Percentiles rank a stretch among this genome's conserved stretches.
These are phyloP conservation scores for Phytophthora colocasiae DNA, from an alignment of 352 stramenopile species.

Conservation along the genomic window DNA sequence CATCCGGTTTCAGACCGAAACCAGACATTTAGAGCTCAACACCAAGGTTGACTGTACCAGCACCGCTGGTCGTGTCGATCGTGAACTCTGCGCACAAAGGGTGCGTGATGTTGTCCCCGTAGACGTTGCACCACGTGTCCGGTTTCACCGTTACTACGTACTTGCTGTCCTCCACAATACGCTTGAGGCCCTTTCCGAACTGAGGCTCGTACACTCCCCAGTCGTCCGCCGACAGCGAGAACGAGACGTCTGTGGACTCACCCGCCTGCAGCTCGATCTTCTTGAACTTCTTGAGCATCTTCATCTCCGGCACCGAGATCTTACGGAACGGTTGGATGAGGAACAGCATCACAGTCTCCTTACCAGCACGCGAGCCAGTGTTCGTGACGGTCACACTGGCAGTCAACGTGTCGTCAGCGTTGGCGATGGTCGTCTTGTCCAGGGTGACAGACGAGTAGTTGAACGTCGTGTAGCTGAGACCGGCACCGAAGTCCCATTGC, in stretches of 20 bases:
- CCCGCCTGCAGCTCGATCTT: background rate
- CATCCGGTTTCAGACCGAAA: no score
- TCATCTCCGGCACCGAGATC: background rate
- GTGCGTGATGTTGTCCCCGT: background rate
- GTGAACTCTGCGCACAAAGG: background rate
- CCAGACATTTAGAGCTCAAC: background rate
- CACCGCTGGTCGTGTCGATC: background rate
- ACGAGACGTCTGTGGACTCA: background rate
- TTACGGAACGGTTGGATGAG: constrained; percentile 3
- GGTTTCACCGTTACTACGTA: background rate
- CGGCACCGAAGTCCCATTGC: constrained; percentile 67
- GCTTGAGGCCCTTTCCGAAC: background rate
- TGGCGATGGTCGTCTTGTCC: background rate
- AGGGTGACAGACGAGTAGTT: background rate
- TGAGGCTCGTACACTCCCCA: background rate
- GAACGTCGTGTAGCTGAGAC: background rate
- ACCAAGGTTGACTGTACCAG: background rate
- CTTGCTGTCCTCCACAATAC: background rate
- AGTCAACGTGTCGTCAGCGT: background rate
- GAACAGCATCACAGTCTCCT: background rate
- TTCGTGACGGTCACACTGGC: background rate
- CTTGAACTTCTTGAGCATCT: constrained; percentile 1
- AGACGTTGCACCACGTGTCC: background rate
- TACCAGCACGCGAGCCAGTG: background rate
- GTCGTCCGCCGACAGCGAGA: background rate